A percentile compares a stretch with the other conserved stretches of the same genome.
Conservation (phyloP, 2,329 filamentous ascomycete species). For the Aureobasidium uvarum region DNA sequence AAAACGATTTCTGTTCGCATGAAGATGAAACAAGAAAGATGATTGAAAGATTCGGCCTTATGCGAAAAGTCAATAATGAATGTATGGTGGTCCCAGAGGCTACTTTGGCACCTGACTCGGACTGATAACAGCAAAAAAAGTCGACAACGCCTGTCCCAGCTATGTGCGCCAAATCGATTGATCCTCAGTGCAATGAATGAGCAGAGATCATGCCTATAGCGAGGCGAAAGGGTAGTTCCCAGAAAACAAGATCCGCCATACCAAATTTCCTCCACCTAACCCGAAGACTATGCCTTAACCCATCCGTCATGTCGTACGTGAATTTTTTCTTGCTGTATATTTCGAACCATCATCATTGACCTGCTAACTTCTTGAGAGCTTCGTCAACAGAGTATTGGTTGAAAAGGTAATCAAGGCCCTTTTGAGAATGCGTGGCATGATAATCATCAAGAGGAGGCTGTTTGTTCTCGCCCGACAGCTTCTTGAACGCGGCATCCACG, state of each 20-base stretch:
- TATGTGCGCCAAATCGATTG: background rate
- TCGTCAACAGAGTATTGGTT: conserved; percentile 35
- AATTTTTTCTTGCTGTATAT: background rate
- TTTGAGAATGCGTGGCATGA: conserved; percentile 21
- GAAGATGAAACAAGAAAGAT: background rate
- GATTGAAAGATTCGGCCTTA: background rate
- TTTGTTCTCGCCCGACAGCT: conserved; percentile 41
- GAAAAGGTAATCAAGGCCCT: conserved; percentile 31
- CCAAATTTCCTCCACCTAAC: background rate
- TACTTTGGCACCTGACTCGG: background rate
- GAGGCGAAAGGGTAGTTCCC: conserved; percentile 1
- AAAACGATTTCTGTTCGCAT: too few relatives aligned
- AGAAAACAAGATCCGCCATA: conserved; percentile 11
- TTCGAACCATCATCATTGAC: background rate
- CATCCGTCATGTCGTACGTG: conserved; percentile 19
- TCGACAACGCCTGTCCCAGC: background rate
- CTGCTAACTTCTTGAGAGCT: conserved; percentile 32
- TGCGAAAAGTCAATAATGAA: background rate
- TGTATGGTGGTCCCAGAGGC: conserved; percentile 8
- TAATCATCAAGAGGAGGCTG: conserved; percentile 27
- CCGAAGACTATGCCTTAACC: background rate
- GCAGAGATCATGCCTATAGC: background rate
- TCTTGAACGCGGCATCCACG: conserved; percentile 64
- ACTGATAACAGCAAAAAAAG: background rate
- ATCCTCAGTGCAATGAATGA: background rate